These are phyloP conservation scores for Trebouxiophyceae sp. DNA, from an alignment of 163 green algal genomes.

Conservation along the genomic window DNA sequence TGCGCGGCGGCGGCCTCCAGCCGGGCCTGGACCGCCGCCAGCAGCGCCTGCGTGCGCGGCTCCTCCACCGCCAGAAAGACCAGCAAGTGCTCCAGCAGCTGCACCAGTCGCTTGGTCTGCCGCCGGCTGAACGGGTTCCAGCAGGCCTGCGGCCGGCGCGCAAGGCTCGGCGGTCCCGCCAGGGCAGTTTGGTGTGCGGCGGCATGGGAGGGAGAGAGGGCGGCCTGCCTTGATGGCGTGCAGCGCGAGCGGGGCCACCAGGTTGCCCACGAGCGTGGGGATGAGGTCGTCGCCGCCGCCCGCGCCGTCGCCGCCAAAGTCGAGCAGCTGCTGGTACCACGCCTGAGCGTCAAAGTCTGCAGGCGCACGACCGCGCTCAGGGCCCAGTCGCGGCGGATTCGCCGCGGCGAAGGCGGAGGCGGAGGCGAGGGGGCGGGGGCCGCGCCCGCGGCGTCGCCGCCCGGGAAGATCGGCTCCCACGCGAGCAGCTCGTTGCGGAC, in stretches of 20 bases:
- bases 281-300: slow-evolving; percentile 74
- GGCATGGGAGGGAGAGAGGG: no score
- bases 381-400: no score
- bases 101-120: slow-evolving; percentile 35
- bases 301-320: slow-evolving; percentile 58
- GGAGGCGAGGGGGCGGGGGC: no score
- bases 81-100: slow-evolving; percentile 49
- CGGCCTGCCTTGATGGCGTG: slow-evolving; percentile 37
- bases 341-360: slow-evolving; percentile 64
- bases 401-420: not conserved
- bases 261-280: slow-evolving; percentile 62
- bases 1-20: slow-evolving; percentile 32
- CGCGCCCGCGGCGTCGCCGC: no score
- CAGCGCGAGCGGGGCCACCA: slow-evolving; percentile 65
- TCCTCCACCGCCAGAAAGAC: slow-evolving; percentile 65
- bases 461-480: slow-evolving; percentile 79
- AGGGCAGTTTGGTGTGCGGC: no score
- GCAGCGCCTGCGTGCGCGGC: slow-evolving; percentile 27
- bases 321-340: slow-evolving; percentile 79
- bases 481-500: slow-evolving; percentile 80
- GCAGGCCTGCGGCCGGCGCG: slow-evolving; percentile 20
- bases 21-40: slow-evolving; percentile 21
- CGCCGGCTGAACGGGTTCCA: slow-evolving; percentile 46
- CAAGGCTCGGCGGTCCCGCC: not conserved
- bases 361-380: not conserved